Base-by-base conservation (phyloP, 371 early-diverging fungal genomes). In the Rhizomucor pusillus region DNA sequence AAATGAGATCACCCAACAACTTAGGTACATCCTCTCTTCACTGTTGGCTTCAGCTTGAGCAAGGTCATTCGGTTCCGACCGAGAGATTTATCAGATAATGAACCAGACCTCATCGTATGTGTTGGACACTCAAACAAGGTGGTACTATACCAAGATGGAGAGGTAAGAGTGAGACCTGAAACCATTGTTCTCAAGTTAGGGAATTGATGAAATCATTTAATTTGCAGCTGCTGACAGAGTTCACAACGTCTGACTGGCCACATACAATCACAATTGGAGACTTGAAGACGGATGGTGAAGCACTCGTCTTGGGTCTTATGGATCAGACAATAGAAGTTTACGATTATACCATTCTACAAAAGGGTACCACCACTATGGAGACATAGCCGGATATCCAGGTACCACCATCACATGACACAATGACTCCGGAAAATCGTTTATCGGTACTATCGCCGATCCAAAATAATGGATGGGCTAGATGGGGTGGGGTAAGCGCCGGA, bases 241-340 rank as follows among this genome's bases (percentile, higher is more conserved):
- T 77, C 20, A 29, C 25, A 2, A 73, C 75, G 1, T 50, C 59
- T 20, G 79, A 79, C 39, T 79, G 75, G 75, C 65, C 69, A 3
- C 69, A 69, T 53, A 61, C 60, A 25, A 61, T 79, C 14, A 71
- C 71, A 0, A 29, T 75, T 3, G 79, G 73, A 0, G 79, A 79
- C 51, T 65, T 75, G 16, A 71, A 79, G 53, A 68, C 66, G 4
- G 79, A 75, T 51, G 79, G 73, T 0, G 75, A 74, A 39, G 75
- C 71, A 36, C 59, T 79, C 16, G 66, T 79, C 23, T 18, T 79
- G 20, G 75, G 79, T 0, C 52, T 69, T 23, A 35, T 75, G 41
- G 65, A 79, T 52, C 65, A 71, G 47, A 66, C 62, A 2, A 60
- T 79, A 22, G 71, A 73, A 61, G 72, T 75, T 1, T 71, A 67